Evolutionary conservation across 2,329 filamentous ascomycete species (phyloP), one percentile per base, ranked within the genome.

Genomic region (Neofusicoccum laricinum): DNA sequence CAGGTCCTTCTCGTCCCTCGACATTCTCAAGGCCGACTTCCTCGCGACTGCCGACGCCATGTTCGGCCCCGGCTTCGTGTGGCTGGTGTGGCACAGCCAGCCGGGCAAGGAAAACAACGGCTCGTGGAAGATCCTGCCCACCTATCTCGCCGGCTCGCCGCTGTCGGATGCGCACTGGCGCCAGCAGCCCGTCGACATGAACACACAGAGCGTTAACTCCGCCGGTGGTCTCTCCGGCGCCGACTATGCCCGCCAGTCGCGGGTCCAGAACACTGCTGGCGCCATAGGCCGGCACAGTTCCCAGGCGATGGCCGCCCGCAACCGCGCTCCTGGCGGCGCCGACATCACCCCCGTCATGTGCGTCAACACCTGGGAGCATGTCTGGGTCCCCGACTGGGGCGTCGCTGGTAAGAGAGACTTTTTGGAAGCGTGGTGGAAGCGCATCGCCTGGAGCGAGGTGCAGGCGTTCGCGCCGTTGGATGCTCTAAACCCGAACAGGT

Each of bases 41-140:
- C 78, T 95, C 73, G 82, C 88, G 68, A 96, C 90, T 45, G 94
- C 94, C 65, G 84, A 87, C 69, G 86, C 88, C 80, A 97, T 98
- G 93, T 98, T 99, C 81, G 95, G 94, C 63, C 93, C 94, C 0
- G 95, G 95, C 68, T 98, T 96, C 80, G 90, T 98, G 75, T 99
- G 95, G 95, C 88, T 99, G 67, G 91, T 97, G 71, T 70, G 77
- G 73, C 62, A 73, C 76, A 66, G 71, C 69, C 74, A 82, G 46
- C 78, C 79, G 61, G 74, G 76, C 64, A 73, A 81, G 25, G 66
- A 66, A 19, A 77, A 81, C 36, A 84, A 78, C 61, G 71, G 77
- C 82, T 71, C 83, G 43, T 79, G 80, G 80, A 87, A 88, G 72
- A 85, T 99, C 73, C 84, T 99, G 65, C 85, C 88, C 71, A 99